A percentile compares a stretch with the other conserved stretches of the same genome.
These are phyloP conservation scores for Thyridium curvatum DNA, from an alignment of 2,329 filamentous ascomycete genomes.

Conservation along the genomic window DNA sequence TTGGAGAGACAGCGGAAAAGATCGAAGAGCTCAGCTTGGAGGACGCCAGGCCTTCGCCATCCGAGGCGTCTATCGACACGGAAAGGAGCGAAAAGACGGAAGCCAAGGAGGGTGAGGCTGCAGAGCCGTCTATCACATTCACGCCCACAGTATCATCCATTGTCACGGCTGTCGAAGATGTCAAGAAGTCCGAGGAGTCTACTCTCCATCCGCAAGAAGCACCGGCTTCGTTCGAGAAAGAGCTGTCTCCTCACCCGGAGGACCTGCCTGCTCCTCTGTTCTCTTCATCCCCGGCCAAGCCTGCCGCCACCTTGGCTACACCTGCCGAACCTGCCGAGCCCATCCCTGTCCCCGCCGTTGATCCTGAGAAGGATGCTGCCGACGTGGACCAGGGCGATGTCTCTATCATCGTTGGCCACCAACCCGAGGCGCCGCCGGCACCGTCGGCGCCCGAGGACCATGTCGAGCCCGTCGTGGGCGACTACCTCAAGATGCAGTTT, in stretches of 20 bases:
- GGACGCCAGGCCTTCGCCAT: conserved; percentile 3
- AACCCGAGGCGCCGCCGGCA: conserved; percentile 11
- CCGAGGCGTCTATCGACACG: conserved; percentile 1
- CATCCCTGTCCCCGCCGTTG: too few relatives aligned
- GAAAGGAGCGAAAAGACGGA: conserved; percentile 1
- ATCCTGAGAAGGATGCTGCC: neutral
- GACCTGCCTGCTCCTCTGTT: conserved; percentile 62
- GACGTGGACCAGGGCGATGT: conserved; percentile 16
- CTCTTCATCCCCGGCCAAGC: conserved; percentile 5
- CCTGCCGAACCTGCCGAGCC: conserved; percentile 3
- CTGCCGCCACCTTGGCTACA: conserved; percentile 4
- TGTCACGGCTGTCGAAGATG: neutral
- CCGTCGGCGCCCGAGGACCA: conserved; percentile 8
- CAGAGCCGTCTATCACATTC: too few relatives aligned
- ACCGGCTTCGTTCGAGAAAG: neutral
- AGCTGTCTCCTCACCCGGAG: conserved; percentile 31
- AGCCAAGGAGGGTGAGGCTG: neutral
- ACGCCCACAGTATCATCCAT: too few relatives aligned
- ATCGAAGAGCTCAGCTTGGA: neutral
- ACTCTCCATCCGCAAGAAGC: too few relatives aligned
- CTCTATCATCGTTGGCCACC: conserved; percentile 18
- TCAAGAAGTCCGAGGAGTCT: too few relatives aligned
- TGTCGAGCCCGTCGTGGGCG: conserved; percentile 74
- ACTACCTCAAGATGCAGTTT: conserved; percentile 93
- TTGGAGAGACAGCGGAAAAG: too few relatives aligned